Conservation (phyloP, 2,329 filamentous ascomycete species). For the Penicillium sp. region DNA sequence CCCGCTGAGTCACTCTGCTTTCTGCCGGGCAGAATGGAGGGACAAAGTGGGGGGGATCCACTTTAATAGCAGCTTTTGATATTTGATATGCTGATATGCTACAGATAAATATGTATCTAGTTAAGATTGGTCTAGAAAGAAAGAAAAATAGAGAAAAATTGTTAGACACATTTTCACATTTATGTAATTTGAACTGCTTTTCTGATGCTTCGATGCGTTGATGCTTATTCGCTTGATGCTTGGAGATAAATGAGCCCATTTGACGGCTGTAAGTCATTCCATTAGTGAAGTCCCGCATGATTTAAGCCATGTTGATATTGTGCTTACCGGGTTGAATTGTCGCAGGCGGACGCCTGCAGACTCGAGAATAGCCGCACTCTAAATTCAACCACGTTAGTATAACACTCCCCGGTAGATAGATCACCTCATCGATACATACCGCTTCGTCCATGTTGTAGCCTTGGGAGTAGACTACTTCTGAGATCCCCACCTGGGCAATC, state of each 20-base stretch:
- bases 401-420: not conserved
- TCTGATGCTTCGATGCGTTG: not conserved
- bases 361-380: conserved; percentile 78
- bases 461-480: conserved; percentile 92
- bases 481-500: conserved; percentile 94
- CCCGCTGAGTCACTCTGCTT: conserved; percentile 32
- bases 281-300: too few relatives aligned
- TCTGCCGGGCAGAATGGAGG: conserved; percentile 25
- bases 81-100: too few relatives aligned
- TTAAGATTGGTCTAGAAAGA: too few relatives aligned
- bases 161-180: not conserved
- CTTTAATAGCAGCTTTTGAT: too few relatives aligned
- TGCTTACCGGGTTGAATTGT: conserved; percentile 78
- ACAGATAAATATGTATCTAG: too few relatives aligned
- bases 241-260: conserved; percentile 69
- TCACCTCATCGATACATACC: conserved; percentile 36
- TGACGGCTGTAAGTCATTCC: conserved; percentile 54
- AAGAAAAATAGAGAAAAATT: not conserved
- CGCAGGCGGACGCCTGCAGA: conserved; percentile 82
- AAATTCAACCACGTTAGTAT: conserved; percentile 13
- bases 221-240: conserved; percentile 31
- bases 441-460: conserved; percentile 92
- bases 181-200: too few relatives aligned
- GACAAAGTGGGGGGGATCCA: not conserved
- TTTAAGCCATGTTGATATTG: not conserved